Evolutionary conservation across 176 grass and related monocot species (phyloP).

Genomic region (Coix lacrymajobi): DNA sequence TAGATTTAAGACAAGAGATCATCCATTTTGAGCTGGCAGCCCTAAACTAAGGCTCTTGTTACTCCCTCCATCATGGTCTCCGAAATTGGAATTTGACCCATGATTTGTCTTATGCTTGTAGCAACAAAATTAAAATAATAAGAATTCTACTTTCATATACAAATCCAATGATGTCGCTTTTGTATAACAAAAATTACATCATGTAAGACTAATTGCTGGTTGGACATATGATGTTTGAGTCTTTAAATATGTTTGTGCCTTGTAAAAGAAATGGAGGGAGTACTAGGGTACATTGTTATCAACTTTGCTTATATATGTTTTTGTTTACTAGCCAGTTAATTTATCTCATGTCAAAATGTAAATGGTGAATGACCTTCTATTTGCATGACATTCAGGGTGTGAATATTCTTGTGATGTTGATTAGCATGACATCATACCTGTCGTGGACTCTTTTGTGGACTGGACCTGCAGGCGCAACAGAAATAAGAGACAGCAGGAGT

Average conservation of each 20-base stretch:
- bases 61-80: not conserved
- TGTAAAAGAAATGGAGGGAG: not conserved
- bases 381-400: conserved; percentile 1
- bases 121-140: not conserved
- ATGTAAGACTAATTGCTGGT: not conserved
- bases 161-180: not conserved
- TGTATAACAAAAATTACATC: not conserved
- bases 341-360: not conserved
- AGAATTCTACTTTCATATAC: not conserved
- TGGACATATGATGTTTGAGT: not conserved
- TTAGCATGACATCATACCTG: not conserved
- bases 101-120: not conserved
- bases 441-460: not conserved
- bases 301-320: not conserved
- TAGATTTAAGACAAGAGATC: not conserved
- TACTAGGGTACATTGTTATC: not conserved
- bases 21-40: not conserved
- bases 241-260: not conserved
- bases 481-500: not conserved
- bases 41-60: not conserved
- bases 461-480: not conserved
- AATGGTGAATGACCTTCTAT: not conserved
- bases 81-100: not conserved
- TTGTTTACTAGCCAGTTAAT: not conserved
- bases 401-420: not conserved